A percentile compares a stretch with the other conserved stretches of the same genome.
These are phyloP conservation scores for Coprinopsis sp. DNA, from an alignment of 768 basidiomycete genomes.

Conservation along the genomic window DNA sequence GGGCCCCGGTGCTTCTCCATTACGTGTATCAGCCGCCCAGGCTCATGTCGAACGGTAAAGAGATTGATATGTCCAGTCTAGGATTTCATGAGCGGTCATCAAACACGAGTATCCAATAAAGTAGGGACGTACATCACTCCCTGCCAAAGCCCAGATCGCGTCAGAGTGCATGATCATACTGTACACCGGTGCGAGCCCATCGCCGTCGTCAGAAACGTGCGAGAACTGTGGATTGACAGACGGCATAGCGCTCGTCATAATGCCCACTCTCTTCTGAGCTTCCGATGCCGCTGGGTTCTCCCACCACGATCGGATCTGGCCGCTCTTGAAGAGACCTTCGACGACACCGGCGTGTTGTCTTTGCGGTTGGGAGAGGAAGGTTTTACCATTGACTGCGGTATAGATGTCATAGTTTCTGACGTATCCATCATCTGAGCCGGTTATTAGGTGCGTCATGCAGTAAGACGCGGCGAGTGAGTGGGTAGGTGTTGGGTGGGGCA, in stretches of 20 bases:
- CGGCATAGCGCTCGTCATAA: background rate
- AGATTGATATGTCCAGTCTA: constrained; percentile 91
- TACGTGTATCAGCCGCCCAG: constrained; percentile 70
- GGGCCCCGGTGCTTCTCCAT: constrained; percentile 75
- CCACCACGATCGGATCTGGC: constrained; percentile 88
- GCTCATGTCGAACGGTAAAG: constrained; percentile 89
- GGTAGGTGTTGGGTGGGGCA: constrained; percentile 84
- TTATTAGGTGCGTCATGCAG: constrained; percentile 85
- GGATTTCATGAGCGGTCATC: constrained; percentile 11
- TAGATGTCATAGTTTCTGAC: constrained; percentile 92
- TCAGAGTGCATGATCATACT: constrained; percentile 90
- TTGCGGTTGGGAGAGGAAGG: constrained; percentile 83
- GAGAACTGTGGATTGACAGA: background rate
- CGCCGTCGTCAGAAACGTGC: constrained; percentile 41
- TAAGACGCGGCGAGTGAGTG: constrained; percentile 83
- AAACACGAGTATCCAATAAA: constrained; percentile 5
- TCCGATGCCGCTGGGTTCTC: constrained; percentile 55
- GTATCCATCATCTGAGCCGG: constrained; percentile 91
- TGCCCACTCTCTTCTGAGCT: constrained; percentile 22
- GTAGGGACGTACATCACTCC: constrained; percentile 64
- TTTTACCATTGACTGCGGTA: constrained; percentile 80
- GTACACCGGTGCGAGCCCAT: constrained; percentile 69
- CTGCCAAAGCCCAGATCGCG: constrained; percentile 88
- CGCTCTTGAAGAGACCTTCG: constrained; percentile 88
- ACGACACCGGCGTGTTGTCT: constrained; percentile 86